Percentiles rank a stretch among this genome's conserved stretches.
Conservation (phyloP, 768 basidiomycete species). For the Coprinopsis sp. region DNA sequence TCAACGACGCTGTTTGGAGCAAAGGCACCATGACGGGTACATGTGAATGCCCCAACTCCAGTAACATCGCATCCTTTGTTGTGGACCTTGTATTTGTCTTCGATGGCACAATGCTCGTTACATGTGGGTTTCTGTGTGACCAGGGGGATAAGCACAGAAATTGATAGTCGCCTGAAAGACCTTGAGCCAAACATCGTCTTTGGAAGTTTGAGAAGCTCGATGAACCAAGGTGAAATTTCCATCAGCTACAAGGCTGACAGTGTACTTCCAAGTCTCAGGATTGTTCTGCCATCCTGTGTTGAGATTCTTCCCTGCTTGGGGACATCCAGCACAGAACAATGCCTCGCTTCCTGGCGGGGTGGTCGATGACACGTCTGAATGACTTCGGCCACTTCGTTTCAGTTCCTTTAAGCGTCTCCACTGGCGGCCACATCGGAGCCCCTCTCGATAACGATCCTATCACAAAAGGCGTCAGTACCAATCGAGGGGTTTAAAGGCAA, state of each 20-base stretch:
- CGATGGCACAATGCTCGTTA: slow-evolving; percentile 4
- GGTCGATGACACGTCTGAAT: neutral
- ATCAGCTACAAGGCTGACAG: slow-evolving; percentile 1
- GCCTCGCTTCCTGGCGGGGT: slow-evolving; percentile 12
- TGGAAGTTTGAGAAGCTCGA: neutral
- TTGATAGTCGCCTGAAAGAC: too few relatives aligned
- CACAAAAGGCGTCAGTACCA: neutral
- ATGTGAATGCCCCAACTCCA: slow-evolving; percentile 15
- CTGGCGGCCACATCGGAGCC: slow-evolving; percentile 10
- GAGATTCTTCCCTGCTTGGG: slow-evolving; percentile 13
- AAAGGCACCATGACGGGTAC: slow-evolving; percentile 20
- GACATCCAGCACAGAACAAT: slow-evolving; percentile 17
- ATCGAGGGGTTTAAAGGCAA: too few relatives aligned
- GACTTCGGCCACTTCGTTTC: slow-evolving; percentile 12
- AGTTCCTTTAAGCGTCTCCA: slow-evolving; percentile 14
- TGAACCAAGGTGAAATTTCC: slow-evolving; percentile 15
- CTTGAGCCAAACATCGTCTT: slow-evolving; percentile 9
- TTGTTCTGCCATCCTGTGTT: slow-evolving; percentile 12
- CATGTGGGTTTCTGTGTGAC: slow-evolving; percentile 2
- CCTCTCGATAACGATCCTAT: slow-evolving; percentile 14
- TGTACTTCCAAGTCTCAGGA: neutral
- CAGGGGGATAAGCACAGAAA: too few relatives aligned
- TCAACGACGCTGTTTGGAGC: slow-evolving; percentile 16
- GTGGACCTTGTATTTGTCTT: neutral
- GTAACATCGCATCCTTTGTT: slow-evolving; percentile 9